Conservation (phyloP, 2,329 filamentous ascomycete genomes). For the Colletotrichum ledebouriae region DNA sequence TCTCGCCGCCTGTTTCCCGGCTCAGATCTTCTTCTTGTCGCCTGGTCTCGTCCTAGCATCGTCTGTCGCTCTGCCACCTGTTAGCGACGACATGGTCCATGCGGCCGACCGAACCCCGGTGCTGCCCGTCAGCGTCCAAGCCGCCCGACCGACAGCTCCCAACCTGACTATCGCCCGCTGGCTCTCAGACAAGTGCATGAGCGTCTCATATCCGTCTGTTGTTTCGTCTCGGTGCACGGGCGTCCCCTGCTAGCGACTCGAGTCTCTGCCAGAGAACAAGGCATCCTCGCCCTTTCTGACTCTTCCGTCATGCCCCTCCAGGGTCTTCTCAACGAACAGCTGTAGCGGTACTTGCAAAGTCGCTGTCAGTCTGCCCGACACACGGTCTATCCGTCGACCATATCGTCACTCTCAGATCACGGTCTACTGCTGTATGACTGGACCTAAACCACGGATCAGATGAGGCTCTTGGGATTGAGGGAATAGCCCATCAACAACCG, state of each 20-base stretch:
- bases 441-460: slow-evolving; percentile 15
- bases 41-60: slow-evolving; percentile 12
- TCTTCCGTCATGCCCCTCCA: slow-evolving; percentile 14
- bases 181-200: slow-evolving; percentile 39
- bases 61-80: slow-evolving; percentile 1
- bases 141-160: slow-evolving; percentile 27
- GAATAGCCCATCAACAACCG: background rate
- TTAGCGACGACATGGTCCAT: slow-evolving; percentile 7
- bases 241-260: slow-evolving; percentile 20
- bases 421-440: background rate
- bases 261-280: background rate
- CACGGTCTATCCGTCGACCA: slow-evolving; percentile 9
- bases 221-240: slow-evolving; percentile 31
- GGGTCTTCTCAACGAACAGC: slow-evolving; percentile 15
- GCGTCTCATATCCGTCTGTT: slow-evolving; percentile 30
- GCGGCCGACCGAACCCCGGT: background rate
- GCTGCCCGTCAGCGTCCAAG: slow-evolving; percentile 24
- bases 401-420: slow-evolving; percentile 9
- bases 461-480: background rate
- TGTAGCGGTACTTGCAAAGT: slow-evolving; percentile 5
- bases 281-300: slow-evolving; percentile 18
- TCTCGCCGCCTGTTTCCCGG: slow-evolving; percentile 5
- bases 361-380: slow-evolving; percentile 31
- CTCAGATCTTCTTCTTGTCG: background rate
- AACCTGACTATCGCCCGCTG: slow-evolving; percentile 22